Conservation (phyloP, 176 grass and related monocot genomes). For the Triticum urartu region DNA sequence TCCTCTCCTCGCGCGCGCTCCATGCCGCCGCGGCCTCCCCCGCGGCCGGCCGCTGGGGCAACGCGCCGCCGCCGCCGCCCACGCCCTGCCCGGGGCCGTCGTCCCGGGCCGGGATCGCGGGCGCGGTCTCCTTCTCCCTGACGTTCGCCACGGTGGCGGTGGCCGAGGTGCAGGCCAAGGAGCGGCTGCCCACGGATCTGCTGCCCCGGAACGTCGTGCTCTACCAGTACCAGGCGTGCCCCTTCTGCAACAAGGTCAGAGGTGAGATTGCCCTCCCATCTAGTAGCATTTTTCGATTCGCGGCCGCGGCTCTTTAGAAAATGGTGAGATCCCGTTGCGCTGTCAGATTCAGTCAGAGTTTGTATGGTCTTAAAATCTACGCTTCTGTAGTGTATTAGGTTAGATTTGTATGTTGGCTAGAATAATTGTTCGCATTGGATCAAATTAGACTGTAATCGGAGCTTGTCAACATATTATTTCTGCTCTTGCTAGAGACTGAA, state of each 20-base stretch:
- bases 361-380: background rate
- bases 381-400: background rate
- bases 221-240: slow-evolving; percentile 97
- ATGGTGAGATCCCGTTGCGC: background rate
- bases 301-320: background rate
- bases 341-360: background rate
- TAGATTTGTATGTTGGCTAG: background rate
- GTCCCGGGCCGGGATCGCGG: slow-evolving; percentile 54
- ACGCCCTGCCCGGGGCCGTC: background rate
- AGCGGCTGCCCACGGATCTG: slow-evolving; percentile 48
- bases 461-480: background rate
- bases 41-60: slow-evolving; percentile 4
- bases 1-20: slow-evolving; percentile 34
- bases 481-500: background rate
- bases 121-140: slow-evolving; percentile 75
- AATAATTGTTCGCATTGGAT: background rate
- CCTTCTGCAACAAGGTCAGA: slow-evolving; percentile 99
- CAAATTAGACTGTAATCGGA: background rate
- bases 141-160: slow-evolving; percentile 58
- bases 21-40: slow-evolving; percentile 1
- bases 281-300: background rate
- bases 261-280: slow-evolving; percentile 32
- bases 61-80: background rate
- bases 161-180: slow-evolving; percentile 71
- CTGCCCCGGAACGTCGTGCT: slow-evolving; percentile 72